Conservation (phyloP, 1,284 basidiomycete genomes). For the Sutorius eximius region DNA sequence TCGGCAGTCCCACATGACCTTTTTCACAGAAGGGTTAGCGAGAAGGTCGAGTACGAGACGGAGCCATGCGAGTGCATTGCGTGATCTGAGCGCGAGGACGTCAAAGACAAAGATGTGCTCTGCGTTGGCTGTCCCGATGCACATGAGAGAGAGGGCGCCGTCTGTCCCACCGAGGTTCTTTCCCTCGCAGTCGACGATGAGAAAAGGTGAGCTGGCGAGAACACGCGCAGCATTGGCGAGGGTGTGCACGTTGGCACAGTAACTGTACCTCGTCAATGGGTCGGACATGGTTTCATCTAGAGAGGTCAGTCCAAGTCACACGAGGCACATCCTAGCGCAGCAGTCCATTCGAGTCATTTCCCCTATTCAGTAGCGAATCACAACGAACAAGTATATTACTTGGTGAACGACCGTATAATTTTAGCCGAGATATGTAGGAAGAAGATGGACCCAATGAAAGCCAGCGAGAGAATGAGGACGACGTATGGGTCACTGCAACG, state of each 20-base stretch:
- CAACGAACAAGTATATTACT: constrained; percentile 38
- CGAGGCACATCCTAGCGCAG: constrained; percentile 12
- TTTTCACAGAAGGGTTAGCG: constrained; percentile 31
- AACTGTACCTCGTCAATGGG: constrained; percentile 18
- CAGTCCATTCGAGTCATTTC: constrained; percentile 6
- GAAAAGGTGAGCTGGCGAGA: constrained; percentile 26
- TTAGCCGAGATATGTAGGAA: constrained; percentile 98
- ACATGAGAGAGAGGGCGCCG: constrained; percentile 43
- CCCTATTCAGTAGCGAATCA: constrained; percentile 1
- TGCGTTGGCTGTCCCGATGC: constrained; percentile 41
- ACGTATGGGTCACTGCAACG: constrained; percentile 89
- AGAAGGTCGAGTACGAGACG: constrained; percentile 32
- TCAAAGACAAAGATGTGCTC: constrained; percentile 45
- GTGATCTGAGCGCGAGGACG: constrained; percentile 32
- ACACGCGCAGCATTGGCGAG: constrained; percentile 19
- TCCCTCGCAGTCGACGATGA: constrained; percentile 41
- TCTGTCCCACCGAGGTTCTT: constrained; percentile 38
- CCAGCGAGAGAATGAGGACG: constrained; percentile 93
- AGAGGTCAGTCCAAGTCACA: constrained; percentile 2
- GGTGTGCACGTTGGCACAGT: constrained; percentile 13
- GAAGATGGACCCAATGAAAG: constrained; percentile 98
- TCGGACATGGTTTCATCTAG: constrained; percentile 17
- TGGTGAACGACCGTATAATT: constrained; percentile 87
- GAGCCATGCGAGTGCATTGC: constrained; percentile 21
- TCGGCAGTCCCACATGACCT: constrained; percentile 49